A percentile compares a stretch with the other conserved stretches of the same genome.
Conservation (phyloP, 345 rosid genomes). For the Rhizophora mangle region DNA sequence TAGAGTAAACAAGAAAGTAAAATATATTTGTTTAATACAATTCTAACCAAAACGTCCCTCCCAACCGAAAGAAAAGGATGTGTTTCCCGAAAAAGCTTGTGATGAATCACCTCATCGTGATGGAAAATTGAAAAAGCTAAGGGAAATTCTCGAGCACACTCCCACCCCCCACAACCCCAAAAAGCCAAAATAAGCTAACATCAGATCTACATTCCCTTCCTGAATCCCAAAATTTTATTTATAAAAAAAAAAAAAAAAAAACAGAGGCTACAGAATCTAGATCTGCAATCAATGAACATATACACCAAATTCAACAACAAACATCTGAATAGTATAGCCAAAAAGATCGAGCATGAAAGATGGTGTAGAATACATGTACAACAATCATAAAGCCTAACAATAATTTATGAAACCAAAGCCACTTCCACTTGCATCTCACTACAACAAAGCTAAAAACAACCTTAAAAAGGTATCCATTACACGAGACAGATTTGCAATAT, state of each 20-base stretch:
- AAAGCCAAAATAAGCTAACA: neutral
- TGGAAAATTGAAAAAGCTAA: neutral
- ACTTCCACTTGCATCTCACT: too few species aligned
- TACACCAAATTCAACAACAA: neutral
- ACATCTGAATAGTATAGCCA: neutral
- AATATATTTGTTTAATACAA: neutral
- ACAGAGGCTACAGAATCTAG: neutral
- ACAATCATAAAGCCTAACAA: neutral
- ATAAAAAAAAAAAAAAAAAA: neutral
- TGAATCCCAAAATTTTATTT: neutral
- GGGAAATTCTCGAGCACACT: neutral
- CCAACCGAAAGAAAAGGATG: neutral
- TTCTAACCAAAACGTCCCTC: too few species aligned
- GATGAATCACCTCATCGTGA: too few species aligned
- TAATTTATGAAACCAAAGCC: too few species aligned
- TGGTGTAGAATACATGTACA: neutral
- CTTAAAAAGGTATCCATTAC: neutral
- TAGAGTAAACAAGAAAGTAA: neutral
- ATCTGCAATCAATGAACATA: slow-evolving; percentile 9
- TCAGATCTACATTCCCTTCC: neutral
- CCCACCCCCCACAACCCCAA: neutral
- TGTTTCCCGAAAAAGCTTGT: too few species aligned
- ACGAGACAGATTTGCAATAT: too few species aligned
- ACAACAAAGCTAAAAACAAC: neutral
- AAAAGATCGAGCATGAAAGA: neutral